Percentiles rank a stretch among this genome's conserved stretches.
Conservation (phyloP, 805 yeast species). For the Zygoascus ofunaensis region DNA sequence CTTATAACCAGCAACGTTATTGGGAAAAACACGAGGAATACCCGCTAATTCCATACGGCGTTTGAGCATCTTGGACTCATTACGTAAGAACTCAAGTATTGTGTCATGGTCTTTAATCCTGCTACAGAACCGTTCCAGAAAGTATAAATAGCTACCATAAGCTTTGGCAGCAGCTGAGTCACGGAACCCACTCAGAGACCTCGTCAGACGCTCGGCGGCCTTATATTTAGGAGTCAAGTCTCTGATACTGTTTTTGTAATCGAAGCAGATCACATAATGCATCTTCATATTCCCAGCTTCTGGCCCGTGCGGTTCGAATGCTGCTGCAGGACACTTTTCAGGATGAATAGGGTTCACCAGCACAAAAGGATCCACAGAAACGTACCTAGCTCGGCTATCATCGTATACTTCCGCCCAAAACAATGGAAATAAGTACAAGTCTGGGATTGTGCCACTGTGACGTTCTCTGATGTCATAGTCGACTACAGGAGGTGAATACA, state of each 20-base stretch:
- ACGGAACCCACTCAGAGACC: neutral
- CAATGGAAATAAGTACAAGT: neutral
- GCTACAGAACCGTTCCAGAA: neutral
- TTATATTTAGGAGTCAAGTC: slow-evolving; percentile 71
- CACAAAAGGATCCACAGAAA: neutral
- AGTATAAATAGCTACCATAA: neutral
- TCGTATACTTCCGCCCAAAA: slow-evolving; percentile 4
- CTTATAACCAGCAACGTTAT: neutral
- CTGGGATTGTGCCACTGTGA: neutral
- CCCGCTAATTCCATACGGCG: neutral
- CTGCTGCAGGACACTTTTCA: slow-evolving; percentile 20
- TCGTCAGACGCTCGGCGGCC: neutral
- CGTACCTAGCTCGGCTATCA: neutral
- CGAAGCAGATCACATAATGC: slow-evolving; percentile 61
- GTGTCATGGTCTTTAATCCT: neutral
- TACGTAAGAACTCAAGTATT: neutral
- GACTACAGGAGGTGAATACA: slow-evolving; percentile 1
- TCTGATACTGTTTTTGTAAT: slow-evolving; percentile 47
- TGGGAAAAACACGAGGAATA: neutral
- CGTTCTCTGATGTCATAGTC: neutral
- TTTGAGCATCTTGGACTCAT: neutral
- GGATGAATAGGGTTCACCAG: neutral
- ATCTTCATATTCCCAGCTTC: slow-evolving; percentile 30
- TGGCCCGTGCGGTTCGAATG: slow-evolving; percentile 52
- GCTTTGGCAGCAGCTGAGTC: neutral